Base-by-base conservation (phyloP, 176 grass and related monocot genomes). In the bread wheat (Triticum aestivum) region DNA sequence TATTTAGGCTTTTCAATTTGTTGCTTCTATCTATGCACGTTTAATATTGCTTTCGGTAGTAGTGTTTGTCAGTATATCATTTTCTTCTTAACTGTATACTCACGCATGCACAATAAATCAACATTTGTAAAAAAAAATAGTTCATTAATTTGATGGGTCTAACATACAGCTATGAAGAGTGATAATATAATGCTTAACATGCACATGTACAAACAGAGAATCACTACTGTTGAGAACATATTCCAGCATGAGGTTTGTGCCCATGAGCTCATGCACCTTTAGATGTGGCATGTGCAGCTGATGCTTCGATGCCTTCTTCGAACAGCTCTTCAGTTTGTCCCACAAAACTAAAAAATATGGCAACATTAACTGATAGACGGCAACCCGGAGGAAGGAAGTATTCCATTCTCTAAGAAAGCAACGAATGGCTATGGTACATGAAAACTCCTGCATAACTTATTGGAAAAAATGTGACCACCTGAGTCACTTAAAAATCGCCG, bases 211-310 rank as follows among this genome's bases (percentile, higher is more conserved):
- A 75, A 81, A 32, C 3, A 81, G 74, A 54, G 8, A 14, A 9
- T 37, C 21, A 51, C 45, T 65, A 81, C 21, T 65, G 42, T 51
- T 26, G 70, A 68, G 86, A 82, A 87, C 66, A 82, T 3, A 87
- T 87, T 69, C 71, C 45, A 59, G 18, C 56, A 77, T 30, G 37
- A 21, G 12, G 56, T 35, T 44, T 82, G 71, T 82, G 61, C 79
- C 21, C 44, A 82, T 88, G 69, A 82, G 59, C 86, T 77, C 61
- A 76, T 76, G 45, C 45, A 82, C 81, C 23, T 58, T 37, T 18
- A 13, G 11, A 74, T 56, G 59, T 29, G 15, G 10, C 59, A 39
- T 65, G 15, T 30, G 62, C 14, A 80, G 45, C 73, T 65, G 59
- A n/a, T 37, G 56, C 42, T 67, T 76, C 44, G 17, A 32, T 76